phyloP scores from a whole-genome alignment of 306 rosid species.

The Adenanthera pavonina region DNA sequence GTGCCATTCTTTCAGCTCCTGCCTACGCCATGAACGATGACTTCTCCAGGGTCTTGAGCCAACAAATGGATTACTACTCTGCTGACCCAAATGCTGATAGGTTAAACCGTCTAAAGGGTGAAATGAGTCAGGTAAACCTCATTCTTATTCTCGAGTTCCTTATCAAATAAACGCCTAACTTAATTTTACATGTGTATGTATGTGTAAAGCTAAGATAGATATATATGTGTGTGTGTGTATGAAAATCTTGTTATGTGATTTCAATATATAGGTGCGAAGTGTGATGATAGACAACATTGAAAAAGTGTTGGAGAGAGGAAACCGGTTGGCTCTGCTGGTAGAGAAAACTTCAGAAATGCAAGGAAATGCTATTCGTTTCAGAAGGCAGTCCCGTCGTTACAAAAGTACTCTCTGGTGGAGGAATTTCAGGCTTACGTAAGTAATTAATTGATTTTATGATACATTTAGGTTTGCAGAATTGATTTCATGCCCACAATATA shows the following conservation, averaged over 20 bases:
- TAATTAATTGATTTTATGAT: too few species aligned
- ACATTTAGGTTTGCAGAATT: too few species aligned
- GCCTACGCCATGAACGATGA: conserved; percentile 95
- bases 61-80: conserved; percentile 88
- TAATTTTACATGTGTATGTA: too few species aligned
- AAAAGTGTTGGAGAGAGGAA: conserved; percentile 93
- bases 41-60: conserved; percentile 84
- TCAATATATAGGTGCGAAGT: conserved; percentile 59
- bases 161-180: too few species aligned
- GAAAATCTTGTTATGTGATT: too few species aligned
- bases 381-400: conserved; percentile 86
- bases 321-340: conserved; percentile 81
- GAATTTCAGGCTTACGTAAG: conserved; percentile 86
- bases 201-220: too few species aligned
- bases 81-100: conserved; percentile 87
- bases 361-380: conserved; percentile 78
- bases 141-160: too few species aligned
- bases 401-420: conserved; percentile 87
- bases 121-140: conserved; percentile 95
- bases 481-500: too few species aligned
- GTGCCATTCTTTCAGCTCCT: conserved; percentile 79
- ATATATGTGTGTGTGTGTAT: too few species aligned
- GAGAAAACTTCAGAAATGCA: conserved; percentile 89
- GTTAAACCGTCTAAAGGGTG: conserved; percentile 90
- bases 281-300: conserved; percentile 97